phyloP scores from a whole-genome alignment of 805 yeast genomes.

The Kazachstania bromeliacearum region DNA sequence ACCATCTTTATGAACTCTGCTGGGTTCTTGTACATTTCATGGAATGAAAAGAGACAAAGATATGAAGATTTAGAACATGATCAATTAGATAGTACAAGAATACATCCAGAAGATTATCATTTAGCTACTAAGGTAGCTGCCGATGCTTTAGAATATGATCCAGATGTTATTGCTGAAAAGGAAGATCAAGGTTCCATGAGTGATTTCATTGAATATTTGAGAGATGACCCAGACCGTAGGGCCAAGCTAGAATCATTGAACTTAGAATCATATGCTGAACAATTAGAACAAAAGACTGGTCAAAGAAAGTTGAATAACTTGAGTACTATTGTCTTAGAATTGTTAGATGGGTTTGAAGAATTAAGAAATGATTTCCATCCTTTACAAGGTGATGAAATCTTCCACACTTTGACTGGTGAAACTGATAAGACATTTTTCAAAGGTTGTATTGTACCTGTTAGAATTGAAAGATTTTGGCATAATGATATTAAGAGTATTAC shows the following conservation, averaged over 20 bases:
- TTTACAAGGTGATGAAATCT: slow-evolving; percentile 61
- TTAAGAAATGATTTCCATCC: slow-evolving; percentile 62
- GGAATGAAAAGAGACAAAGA: slow-evolving; percentile 38
- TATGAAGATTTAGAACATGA: slow-evolving; percentile 56
- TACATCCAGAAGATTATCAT: slow-evolving; percentile 96
- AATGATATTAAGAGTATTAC: slow-evolving; percentile 36
- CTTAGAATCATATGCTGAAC: slow-evolving; percentile 85
- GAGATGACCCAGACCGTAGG: slow-evolving; percentile 62
- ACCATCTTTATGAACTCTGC: slow-evolving; percentile 86
- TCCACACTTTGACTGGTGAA: slow-evolving; percentile 86
- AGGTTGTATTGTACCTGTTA: slow-evolving; percentile 70
- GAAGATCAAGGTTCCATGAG: slow-evolving; percentile 33
- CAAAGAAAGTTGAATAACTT: slow-evolving; percentile 28
- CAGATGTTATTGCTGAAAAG: slow-evolving; percentile 72
- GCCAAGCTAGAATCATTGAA: slow-evolving; percentile 81
- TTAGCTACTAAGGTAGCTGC: slow-evolving; percentile 96
- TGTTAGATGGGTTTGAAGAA: slow-evolving; percentile 82
- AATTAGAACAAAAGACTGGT: slow-evolving; percentile 49
- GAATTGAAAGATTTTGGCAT: slow-evolving; percentile 43
- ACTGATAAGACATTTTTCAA: slow-evolving; percentile 54
- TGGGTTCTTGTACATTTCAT: slow-evolving; percentile 73
- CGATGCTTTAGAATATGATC: slow-evolving; percentile 92
- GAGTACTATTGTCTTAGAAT: slow-evolving; percentile 43
- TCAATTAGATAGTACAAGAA: slow-evolving; percentile 84
- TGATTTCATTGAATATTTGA: slow-evolving; percentile 36